Percentiles rank a stretch among this genome's conserved stretches.
These are phyloP conservation scores for Trypanosoma scelopori DNA, from an alignment of 208 protist species.

Conservation along the genomic window DNA sequence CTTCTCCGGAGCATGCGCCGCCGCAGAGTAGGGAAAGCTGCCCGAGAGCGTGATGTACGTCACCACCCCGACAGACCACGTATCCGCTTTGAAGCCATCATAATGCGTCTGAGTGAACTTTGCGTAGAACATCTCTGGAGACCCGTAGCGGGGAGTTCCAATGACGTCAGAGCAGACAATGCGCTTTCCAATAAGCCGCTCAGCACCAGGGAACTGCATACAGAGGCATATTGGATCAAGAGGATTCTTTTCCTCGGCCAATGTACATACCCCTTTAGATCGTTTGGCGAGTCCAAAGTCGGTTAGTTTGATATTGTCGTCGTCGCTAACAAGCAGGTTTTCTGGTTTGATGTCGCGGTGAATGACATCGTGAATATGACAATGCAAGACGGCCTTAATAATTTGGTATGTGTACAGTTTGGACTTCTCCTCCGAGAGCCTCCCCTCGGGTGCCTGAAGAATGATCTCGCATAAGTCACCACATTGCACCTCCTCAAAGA, in stretches of 20 bases:
- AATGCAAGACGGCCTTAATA: constrained; percentile 89
- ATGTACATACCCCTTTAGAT: constrained; percentile 70
- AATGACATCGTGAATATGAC: constrained; percentile 90
- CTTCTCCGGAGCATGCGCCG: constrained; percentile 86
- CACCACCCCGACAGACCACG: constrained; percentile 96
- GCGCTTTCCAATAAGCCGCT: constrained; percentile 77
- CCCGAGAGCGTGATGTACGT: constrained; percentile 97
- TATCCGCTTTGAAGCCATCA: constrained; percentile 94
- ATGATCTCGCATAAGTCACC: constrained; percentile 91
- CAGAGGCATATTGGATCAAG: constrained; percentile 67
- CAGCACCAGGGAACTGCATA: constrained; percentile 79
- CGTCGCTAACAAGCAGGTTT: constrained; percentile 86
- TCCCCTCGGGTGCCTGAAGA: constrained; percentile 72
- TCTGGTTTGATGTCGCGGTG: constrained; percentile 93
- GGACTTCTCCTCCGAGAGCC: constrained; percentile 75
- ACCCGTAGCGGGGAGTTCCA: constrained; percentile 88
- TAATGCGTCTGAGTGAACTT: constrained; percentile 93
- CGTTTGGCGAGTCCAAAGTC: constrained; percentile 91
- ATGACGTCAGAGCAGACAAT: constrained; percentile 90
- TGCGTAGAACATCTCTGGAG: constrained; percentile 91
- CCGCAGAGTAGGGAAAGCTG: constrained; percentile 94
- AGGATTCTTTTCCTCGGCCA: constrained; percentile 51
- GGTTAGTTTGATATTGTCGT: constrained; percentile 90
- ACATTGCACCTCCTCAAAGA: constrained; percentile 86
- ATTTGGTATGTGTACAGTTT: constrained; percentile 90